These are phyloP conservation scores for Lachancea fermentati DNA, from an alignment of 805 yeast species.

Conservation along the genomic window DNA sequence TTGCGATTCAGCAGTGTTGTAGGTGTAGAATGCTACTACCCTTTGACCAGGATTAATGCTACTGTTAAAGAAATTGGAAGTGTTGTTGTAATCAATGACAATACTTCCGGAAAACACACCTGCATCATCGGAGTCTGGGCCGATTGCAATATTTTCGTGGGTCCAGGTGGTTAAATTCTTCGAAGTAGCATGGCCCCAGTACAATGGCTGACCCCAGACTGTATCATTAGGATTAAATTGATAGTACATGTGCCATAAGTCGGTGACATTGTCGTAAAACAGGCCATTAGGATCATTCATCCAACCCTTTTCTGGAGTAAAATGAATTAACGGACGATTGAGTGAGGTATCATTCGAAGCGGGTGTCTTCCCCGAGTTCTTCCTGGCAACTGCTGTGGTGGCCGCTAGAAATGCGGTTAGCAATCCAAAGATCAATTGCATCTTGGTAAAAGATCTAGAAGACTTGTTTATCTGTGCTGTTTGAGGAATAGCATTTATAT, in stretches of 20 bases:
- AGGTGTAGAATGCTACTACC: slow-evolving; percentile 36
- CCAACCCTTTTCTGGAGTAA: slow-evolving; percentile 34
- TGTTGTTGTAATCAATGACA: slow-evolving; percentile 35
- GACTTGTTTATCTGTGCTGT: background rate
- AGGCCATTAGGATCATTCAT: slow-evolving; percentile 44
- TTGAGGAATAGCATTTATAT: background rate
- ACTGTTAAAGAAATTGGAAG: slow-evolving; percentile 33
- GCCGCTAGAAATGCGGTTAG: background rate
- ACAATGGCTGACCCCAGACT: slow-evolving; percentile 32
- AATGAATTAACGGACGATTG: slow-evolving; percentile 26
- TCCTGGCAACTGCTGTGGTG: background rate
- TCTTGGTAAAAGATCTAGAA: background rate
- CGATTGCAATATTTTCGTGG: slow-evolving; percentile 31
- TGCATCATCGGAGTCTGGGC: slow-evolving; percentile 23
- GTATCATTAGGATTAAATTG: slow-evolving; percentile 36
- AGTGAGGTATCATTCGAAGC: background rate
- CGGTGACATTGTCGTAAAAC: slow-evolving; percentile 29
- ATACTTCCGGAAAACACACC: slow-evolving; percentile 36
- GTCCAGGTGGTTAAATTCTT: slow-evolving; percentile 33
- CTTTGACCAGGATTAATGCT: slow-evolving; percentile 28
- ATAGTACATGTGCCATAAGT: slow-evolving; percentile 35
- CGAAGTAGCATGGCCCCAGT: slow-evolving; percentile 41
- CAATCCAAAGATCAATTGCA: slow-evolving; percentile 1
- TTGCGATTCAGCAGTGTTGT: slow-evolving; percentile 23
- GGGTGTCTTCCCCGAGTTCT: too few species aligned